phyloP scores from a whole-genome alignment of 352 stramenopile species.

The Phytophthora fragariae region DNA sequence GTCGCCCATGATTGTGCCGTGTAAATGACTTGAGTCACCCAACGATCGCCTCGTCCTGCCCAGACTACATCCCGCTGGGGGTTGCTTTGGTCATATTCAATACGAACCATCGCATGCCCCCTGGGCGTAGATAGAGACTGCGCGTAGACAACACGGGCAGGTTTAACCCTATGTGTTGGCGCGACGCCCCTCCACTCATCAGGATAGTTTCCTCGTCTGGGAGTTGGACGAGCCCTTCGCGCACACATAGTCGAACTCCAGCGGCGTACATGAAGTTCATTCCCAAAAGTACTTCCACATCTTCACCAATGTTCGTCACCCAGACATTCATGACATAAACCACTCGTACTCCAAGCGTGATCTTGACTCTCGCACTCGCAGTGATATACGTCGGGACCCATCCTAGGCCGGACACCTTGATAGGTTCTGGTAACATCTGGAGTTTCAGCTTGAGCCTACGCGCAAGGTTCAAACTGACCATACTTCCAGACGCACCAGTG shows the following conservation, averaged over 20 bases:
- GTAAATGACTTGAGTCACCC: neutral
- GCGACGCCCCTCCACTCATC: neutral
- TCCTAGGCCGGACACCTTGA: constrained; percentile 2
- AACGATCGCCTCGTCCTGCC: neutral
- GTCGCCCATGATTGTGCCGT: neutral
- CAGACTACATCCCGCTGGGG: neutral
- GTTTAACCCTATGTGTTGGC: neutral
- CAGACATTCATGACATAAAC: constrained; percentile 16
- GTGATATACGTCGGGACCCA: neutral
- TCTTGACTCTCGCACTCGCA: neutral
- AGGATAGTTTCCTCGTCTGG: constrained; percentile 10
- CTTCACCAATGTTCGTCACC: constrained; percentile 31
- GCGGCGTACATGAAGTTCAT: constrained; percentile 42
- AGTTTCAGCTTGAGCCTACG: constrained; percentile 7
- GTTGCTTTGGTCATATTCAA: neutral
- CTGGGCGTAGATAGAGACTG: neutral
- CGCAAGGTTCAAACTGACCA: constrained; percentile 6
- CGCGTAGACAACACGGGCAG: neutral
- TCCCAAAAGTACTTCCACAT: constrained; percentile 29
- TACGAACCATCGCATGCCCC: neutral
- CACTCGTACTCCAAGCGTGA: neutral
- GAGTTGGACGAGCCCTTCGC: neutral
- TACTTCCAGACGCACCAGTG: constrained; percentile 1
- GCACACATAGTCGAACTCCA: constrained; percentile 20
- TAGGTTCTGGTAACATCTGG: neutral